Evolutionary conservation across 805 yeast genomes (phyloP), one percentile per base, ranked within the genome.

Genomic region (Kurtzmaniella cleridarum): DNA sequence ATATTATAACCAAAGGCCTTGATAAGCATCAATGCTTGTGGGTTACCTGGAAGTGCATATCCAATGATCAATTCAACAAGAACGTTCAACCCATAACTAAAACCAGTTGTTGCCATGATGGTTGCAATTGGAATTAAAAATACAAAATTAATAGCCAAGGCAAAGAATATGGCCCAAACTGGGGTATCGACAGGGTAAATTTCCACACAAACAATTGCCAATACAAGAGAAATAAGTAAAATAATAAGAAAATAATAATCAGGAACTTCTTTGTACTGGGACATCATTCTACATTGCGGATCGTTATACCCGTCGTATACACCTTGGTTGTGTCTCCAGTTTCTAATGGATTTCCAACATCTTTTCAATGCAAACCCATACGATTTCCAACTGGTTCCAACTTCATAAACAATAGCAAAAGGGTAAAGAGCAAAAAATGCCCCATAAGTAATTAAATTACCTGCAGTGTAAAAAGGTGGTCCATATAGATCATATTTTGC

Each of bases 191-290:
- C 38, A 12, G 46, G 48, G 16, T 39, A 42, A 3, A 44, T 13
- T 34, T 49, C 32, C 9, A 59, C 62, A 36, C 64, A 59, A 2
- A 53, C 32, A 13, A 63, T 53, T 2, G 64, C 66, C 10, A 58
- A 51, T 30, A 59, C 54, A 30, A 60, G 20, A 12, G 66, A 50
- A 9, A 60, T 38, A 9, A 58, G 39, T 39, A 61, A 45, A 6
- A 61, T 41, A 18, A 49, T 35, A 4, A 45, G n/a, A 40, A 52
- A 62, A 34, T 49, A 52, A 64, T 65, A 62, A 20, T 60, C 63
- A 16, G 69, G 67, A 33, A 60, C 69, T 44, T 62, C 69, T 31
- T 59, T 57, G 45, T 60, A 62, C 27, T 47, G 44, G n/a, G 38
- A 24, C 65, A 60, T 62, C 53, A 56, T 55, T 39, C 54, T 51